These are phyloP conservation scores for Metarhizium album DNA, from an alignment of 2,329 filamentous ascomycete genomes.

Conservation along the genomic window DNA sequence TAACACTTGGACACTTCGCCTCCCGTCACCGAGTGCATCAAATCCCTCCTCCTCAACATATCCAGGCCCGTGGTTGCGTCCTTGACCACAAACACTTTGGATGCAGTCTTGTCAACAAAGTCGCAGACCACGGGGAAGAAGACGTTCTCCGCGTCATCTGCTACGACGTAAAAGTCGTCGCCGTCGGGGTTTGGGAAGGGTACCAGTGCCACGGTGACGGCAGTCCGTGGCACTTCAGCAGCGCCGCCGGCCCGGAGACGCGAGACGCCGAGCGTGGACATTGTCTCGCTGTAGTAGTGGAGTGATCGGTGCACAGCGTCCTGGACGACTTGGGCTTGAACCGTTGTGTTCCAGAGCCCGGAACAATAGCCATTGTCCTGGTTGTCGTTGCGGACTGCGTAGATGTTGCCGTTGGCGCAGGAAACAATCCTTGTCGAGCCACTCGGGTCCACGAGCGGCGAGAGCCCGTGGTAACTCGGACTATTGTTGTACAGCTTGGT, in stretches of 20 bases:
- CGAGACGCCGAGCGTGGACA: slow-evolving; percentile 19
- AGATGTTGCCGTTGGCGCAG: slow-evolving; percentile 25
- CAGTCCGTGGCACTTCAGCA: slow-evolving; percentile 8
- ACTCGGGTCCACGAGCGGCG: slow-evolving; percentile 12
- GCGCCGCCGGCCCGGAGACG: slow-evolving; percentile 16
- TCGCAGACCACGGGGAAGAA: slow-evolving; percentile 21
- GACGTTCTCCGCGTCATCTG: slow-evolving; percentile 12
- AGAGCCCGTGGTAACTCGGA: slow-evolving; percentile 12
- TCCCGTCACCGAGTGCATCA: slow-evolving; percentile 17
- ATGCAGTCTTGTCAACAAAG: slow-evolving; percentile 11
- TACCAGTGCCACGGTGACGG: slow-evolving; percentile 12
- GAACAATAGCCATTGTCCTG: slow-evolving; percentile 12
- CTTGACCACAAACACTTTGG: slow-evolving; percentile 18
- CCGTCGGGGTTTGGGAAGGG: slow-evolving; percentile 8
- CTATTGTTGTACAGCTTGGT: slow-evolving; percentile 11
- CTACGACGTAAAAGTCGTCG: slow-evolving; percentile 11
- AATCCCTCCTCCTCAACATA: slow-evolving; percentile 13
- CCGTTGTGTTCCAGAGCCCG: slow-evolving; percentile 13
- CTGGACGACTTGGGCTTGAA: slow-evolving; percentile 11
- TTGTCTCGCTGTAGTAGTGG: slow-evolving; percentile 24
- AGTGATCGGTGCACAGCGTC: slow-evolving; percentile 16
- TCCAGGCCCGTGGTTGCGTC: slow-evolving; percentile 14
- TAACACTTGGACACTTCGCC: slow-evolving; percentile 12
- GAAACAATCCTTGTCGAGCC: slow-evolving; percentile 15
- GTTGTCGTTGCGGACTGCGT: slow-evolving; percentile 14